phyloP scores from a whole-genome alignment of 2,329 filamentous ascomycete species.

The Fusarium agapanthi region DNA sequence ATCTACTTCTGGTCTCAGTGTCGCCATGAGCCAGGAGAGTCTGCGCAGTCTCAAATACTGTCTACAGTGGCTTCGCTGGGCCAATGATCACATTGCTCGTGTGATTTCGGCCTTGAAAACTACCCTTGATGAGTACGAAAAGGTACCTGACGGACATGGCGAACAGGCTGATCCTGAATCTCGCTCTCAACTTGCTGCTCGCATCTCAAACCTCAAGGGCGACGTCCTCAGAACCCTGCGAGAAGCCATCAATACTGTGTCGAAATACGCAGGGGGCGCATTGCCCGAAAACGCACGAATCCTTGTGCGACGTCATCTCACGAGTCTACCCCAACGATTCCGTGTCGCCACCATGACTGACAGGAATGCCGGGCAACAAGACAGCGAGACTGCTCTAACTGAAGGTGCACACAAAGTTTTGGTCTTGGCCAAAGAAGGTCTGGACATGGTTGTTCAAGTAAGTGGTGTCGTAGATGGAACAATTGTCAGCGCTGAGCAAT shows the following conservation, averaged over 20 bases:
- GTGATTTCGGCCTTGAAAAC: constrained; percentile 78
- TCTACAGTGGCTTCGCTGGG: constrained; percentile 79
- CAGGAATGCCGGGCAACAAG: constrained; percentile 37
- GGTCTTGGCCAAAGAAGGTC: constrained; percentile 85
- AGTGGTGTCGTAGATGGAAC: constrained; percentile 88
- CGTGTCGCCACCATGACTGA: constrained; percentile 70
- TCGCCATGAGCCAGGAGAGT: constrained; percentile 91
- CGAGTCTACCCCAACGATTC: constrained; percentile 85
- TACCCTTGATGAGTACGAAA: constrained; percentile 83
- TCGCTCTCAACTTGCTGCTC: constrained; percentile 60
- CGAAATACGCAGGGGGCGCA: constrained; percentile 89
- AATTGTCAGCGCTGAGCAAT: constrained; percentile 87
- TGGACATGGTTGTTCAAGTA: constrained; percentile 95
- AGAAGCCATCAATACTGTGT: constrained; percentile 83
- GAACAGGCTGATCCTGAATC: constrained; percentile 26
- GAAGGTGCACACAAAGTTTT: constrained; percentile 80
- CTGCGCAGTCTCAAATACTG: constrained; percentile 86
- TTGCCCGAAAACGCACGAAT: constrained; percentile 87
- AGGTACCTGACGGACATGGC: constrained; percentile 26
- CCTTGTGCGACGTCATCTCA: constrained; percentile 84
- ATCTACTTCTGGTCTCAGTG: constrained; percentile 88
- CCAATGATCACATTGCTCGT: constrained; percentile 81
- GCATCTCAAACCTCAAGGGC: constrained; percentile 72
- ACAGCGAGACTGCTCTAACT: constrained; percentile 49
- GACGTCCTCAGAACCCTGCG: constrained; percentile 83